Conservation (phyloP, 208 protist species). For the Leishmania amazonensis region DNA sequence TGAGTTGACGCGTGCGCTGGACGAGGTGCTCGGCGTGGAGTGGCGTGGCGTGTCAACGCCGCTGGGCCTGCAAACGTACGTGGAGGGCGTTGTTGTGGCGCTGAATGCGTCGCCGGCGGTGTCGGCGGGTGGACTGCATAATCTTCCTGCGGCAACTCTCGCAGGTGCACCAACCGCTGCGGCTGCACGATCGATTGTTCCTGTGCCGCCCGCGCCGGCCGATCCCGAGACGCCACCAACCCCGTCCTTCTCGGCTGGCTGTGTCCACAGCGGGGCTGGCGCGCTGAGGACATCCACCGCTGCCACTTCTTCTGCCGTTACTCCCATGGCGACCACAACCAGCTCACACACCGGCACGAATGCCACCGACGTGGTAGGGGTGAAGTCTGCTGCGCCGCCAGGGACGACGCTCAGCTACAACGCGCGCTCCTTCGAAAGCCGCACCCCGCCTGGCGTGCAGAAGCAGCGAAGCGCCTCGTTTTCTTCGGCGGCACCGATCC, state of each 20-base stretch:
- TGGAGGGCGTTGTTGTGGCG: background rate
- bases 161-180: background rate
- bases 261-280: background rate
- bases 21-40: conserved; percentile 36
- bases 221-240: conserved; percentile 7
- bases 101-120: background rate
- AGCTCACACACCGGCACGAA: conserved; percentile 3
- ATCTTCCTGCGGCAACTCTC: background rate
- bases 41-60: conserved; percentile 34
- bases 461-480: conserved; percentile 5
- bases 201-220: conserved; percentile 12
- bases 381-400: background rate
- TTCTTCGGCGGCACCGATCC: background rate
- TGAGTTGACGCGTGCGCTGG: conserved; percentile 47
- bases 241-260: background rate
- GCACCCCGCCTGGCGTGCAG: conserved; percentile 19
- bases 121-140: background rate
- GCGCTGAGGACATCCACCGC: background rate
- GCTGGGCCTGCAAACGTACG: background rate
- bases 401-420: conserved; percentile 33
- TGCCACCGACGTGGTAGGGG: background rate
- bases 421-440: conserved; percentile 31
- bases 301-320: background rate
- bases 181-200: background rate
- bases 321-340: background rate